Conservation (phyloP, 192 early-diverging fungal species). For the Powellomyces hirtus region DNA sequence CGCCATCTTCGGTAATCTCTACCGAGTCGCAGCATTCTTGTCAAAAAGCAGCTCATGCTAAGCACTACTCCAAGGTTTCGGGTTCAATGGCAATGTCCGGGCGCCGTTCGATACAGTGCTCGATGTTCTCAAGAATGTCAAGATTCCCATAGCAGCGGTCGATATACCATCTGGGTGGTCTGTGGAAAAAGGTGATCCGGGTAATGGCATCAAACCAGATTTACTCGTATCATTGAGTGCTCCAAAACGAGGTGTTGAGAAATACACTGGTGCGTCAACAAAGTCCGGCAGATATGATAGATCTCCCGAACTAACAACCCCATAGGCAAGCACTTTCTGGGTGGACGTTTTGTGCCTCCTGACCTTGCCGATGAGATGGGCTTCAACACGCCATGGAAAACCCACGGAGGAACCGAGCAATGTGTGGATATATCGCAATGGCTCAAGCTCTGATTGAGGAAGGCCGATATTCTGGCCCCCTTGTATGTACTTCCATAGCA, state of each 20-base stretch:
- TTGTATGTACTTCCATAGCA: too few relatives aligned
- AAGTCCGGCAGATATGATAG: background rate
- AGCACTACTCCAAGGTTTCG: conserved; percentile 60
- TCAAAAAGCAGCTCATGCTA: background rate
- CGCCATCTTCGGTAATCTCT: conserved; percentile 85
- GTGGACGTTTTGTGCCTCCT: conserved; percentile 86
- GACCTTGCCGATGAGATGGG: conserved; percentile 62
- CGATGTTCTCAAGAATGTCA: conserved; percentile 26
- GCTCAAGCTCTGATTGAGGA: conserved; percentile 2
- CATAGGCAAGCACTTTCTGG: conserved; percentile 54
- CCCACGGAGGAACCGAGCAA: conserved; percentile 72
- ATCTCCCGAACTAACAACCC: background rate
- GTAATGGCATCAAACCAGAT: conserved; percentile 61
- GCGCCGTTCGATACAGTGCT: conserved; percentile 73
- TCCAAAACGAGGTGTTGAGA: conserved; percentile 75
- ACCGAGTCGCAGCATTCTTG: background rate
- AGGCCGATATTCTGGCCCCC: too few relatives aligned
- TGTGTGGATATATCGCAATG: conserved; percentile 22
- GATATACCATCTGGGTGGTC: conserved; percentile 97
- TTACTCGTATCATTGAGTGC: conserved; percentile 90
- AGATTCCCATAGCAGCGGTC: conserved; percentile 63
- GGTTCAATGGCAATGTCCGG: conserved; percentile 76
- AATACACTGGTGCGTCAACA: conserved; percentile 59
- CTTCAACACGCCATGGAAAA: conserved; percentile 58
- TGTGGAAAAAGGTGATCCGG: conserved; percentile 55